These are phyloP conservation scores for Rhodofomes roseus DNA, from an alignment of 1,284 basidiomycete genomes.

Conservation along the genomic window DNA sequence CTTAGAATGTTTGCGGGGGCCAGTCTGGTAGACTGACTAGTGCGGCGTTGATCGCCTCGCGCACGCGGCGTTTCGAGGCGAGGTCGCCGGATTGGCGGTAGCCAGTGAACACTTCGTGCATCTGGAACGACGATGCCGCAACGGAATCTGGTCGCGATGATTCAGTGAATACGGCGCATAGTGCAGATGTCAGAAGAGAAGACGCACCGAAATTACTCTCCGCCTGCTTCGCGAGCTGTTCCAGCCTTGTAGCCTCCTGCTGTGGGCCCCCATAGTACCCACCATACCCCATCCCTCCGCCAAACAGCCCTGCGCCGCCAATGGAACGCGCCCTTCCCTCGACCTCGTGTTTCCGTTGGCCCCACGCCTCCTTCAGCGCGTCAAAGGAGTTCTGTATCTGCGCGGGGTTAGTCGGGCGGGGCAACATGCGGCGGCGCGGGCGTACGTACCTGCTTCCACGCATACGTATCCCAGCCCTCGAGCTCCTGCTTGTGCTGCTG, in stretches of 20 bases:
- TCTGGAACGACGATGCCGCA: slow-evolving; percentile 34
- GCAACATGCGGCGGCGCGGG: not conserved
- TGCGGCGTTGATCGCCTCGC: slow-evolving; percentile 37
- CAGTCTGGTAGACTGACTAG: slow-evolving; percentile 34
- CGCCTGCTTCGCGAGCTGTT: slow-evolving; percentile 34
- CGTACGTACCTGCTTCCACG: slow-evolving; percentile 34
- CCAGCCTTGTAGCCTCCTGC: slow-evolving; percentile 30
- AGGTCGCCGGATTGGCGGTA: slow-evolving; percentile 37
- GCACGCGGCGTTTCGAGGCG: slow-evolving; percentile 36
- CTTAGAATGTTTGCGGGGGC: slow-evolving; percentile 22
- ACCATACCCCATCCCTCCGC: slow-evolving; percentile 21
- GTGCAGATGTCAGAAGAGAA: not conserved
- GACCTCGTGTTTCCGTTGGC: slow-evolving; percentile 27
- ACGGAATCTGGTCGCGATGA: slow-evolving; percentile 26
- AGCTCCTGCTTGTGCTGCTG: slow-evolving; percentile 34
- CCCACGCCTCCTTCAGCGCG: slow-evolving; percentile 32
- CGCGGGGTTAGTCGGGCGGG: not conserved
- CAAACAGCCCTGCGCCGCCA: slow-evolving; percentile 29
- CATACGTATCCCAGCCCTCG: slow-evolving; percentile 33
- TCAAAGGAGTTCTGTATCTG: slow-evolving; percentile 32
- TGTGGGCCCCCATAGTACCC: slow-evolving; percentile 26
- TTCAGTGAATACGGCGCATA: not conserved
- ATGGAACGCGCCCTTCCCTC: slow-evolving; percentile 27
- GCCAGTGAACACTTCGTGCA: slow-evolving; percentile 32
- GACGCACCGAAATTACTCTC: slow-evolving; percentile 29